Evolutionary conservation across 805 yeast species (phyloP), one percentile per base, ranked within the genome.

Genomic region (Cyberlindnera bimundalis): DNA sequence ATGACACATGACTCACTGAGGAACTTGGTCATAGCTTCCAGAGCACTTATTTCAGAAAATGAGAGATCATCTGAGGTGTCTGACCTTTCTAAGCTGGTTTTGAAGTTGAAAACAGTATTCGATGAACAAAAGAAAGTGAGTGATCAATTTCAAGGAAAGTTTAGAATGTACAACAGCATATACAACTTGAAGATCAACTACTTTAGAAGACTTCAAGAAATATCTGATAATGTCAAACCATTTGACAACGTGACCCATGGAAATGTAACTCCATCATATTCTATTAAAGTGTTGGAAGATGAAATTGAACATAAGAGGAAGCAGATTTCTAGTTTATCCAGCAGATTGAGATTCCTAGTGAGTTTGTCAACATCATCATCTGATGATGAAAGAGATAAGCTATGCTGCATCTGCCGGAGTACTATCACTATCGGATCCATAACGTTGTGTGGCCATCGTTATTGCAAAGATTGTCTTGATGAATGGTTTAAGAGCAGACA

Each of bases 361-460:
- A 29, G 35, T 23, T 19, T 37, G 13, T 11, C 25, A 9, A 18
- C 29, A 3, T 13, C 26, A 7, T 11, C 24, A 7, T 6, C 11
- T n/a, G n/a, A 25, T 4, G 63, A 59, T 7, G 58, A 59, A 7
- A 40, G 42, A n/a, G 62, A 63, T 15, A 50, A 52, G 39, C 61
- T 72, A 15, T 93, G 99, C 61, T 74, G 81, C 24, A 90, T 93
- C 45, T 93, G 99, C 59, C 76, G 84, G 16, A 72, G 79, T 4
- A 58, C 74, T 2, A 86, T 89, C 36, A 67, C 75, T 3, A 68
- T 79, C 29, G 99, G 99, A 0, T 74, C 93, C 0, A 66, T 93
- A 41, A 83, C 96, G 0, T 79, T 79, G 9, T 93, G 99, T 70
- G 98, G 98, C 0, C 99, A 93, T 62, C 80, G 79, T 51, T 93